These are phyloP conservation scores for Furcasterigmium furcatum DNA, from an alignment of 2,329 filamentous ascomycete genomes.

Conservation along the genomic window DNA sequence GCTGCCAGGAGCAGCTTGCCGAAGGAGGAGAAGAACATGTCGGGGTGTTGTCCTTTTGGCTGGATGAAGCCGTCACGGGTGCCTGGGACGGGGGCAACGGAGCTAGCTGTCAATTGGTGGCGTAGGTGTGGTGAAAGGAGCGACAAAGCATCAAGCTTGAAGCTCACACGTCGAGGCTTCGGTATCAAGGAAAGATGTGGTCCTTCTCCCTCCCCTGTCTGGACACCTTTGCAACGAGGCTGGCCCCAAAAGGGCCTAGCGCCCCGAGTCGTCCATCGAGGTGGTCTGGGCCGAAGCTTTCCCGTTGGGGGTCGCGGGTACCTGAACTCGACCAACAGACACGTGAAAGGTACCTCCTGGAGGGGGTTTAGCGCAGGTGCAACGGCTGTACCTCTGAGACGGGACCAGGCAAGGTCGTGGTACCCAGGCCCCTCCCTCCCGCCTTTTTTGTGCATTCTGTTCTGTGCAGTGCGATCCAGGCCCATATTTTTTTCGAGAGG, in stretches of 20 bases:
- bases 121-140: background rate
- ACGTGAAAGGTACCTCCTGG: background rate
- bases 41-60: too few species aligned
- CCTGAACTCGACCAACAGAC: background rate
- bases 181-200: background rate
- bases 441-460: too few species aligned
- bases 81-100: slow-evolving; percentile 1
- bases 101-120: background rate
- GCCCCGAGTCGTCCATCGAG: background rate
- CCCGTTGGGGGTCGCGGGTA: slow-evolving; percentile 5
- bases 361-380: background rate
- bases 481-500: too few species aligned
- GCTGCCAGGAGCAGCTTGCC: slow-evolving; percentile 40
- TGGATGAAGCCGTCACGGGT: background rate
- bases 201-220: slow-evolving; percentile 11
- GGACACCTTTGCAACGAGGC: slow-evolving; percentile 15
- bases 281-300: slow-evolving; percentile 10
- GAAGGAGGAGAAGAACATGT: slow-evolving; percentile 41
- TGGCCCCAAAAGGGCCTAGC: slow-evolving; percentile 10
- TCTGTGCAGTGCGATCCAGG: too few species aligned
- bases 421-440: too few species aligned
- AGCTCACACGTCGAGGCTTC: background rate
- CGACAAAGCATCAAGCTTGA: background rate
- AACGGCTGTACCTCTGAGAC: background rate
- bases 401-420: too few species aligned